These are phyloP conservation scores for Moniliella sp. DNA, from an alignment of 1,284 basidiomycete genomes.

Conservation along the genomic window DNA sequence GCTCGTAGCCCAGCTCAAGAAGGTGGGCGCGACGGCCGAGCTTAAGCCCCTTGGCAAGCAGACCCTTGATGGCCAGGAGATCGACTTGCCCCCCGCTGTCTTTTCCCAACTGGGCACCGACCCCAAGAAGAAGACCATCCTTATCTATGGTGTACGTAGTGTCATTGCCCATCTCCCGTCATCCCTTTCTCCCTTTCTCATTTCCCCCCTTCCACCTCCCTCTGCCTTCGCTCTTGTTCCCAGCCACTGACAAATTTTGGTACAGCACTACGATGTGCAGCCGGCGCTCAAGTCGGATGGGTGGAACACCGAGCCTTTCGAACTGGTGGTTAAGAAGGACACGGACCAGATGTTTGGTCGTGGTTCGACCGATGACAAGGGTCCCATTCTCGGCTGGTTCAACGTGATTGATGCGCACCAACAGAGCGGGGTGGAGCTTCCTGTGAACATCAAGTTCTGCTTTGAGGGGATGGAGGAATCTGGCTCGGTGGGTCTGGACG, in stretches of 20 bases:
- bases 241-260: no score
- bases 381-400: conserved; percentile 56
- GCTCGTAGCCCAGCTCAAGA: conserved; percentile 20
- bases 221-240: no score
- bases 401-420: conserved; percentile 77
- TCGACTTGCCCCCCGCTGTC: conserved; percentile 63
- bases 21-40: conserved; percentile 20
- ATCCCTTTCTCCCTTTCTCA: no score
- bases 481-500: conserved; percentile 78
- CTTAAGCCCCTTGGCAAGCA: conserved; percentile 46
- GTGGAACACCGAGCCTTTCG: conserved; percentile 63
- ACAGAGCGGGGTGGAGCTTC: conserved; percentile 47
- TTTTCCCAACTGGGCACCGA: conserved; percentile 55
- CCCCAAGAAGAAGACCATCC: conserved; percentile 64
- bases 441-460: conserved; percentile 80
- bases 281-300: conserved; percentile 56
- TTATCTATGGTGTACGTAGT: conserved; percentile 48
- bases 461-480: conserved; percentile 96
- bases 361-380: conserved; percentile 31
- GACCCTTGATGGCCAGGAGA: conserved; percentile 53
- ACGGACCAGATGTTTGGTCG: conserved; percentile 66
- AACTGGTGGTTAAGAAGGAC: conserved; percentile 47
- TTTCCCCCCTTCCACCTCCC: no score
- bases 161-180: no score
- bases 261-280: no score